phyloP scores from a whole-genome alignment of 306 rosid species.

The Citrullus amarus region DNA sequence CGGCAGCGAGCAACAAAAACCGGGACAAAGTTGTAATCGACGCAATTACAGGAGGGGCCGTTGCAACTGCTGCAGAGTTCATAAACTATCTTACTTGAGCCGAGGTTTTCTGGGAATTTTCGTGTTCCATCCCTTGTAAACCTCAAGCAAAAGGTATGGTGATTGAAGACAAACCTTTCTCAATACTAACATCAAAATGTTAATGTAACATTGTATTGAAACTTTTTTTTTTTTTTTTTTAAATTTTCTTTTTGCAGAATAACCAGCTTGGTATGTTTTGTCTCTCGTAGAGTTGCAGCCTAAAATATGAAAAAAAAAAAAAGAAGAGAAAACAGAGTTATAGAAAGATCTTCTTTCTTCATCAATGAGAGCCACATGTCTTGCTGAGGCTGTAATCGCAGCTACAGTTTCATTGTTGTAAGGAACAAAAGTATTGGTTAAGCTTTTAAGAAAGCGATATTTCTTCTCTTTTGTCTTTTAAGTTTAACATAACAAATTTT shows the following conservation, averaged over 20 bases:
- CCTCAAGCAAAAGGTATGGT: neutral
- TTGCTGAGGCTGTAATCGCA: neutral
- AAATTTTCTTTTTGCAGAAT: neutral
- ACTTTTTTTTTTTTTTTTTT: neutral
- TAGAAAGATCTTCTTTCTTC: neutral
- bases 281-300: neutral
- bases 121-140: neutral
- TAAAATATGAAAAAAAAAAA: neutral
- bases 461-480: neutral
- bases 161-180: neutral
- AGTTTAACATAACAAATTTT: neutral
- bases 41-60: slow-evolving; percentile 82
- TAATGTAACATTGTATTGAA: neutral
- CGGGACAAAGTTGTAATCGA: slow-evolving; percentile 44
- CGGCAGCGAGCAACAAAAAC: slow-evolving; percentile 30
- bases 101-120: neutral
- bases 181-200: neutral
- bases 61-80: slow-evolving; percentile 85
- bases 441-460: neutral
- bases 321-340: neutral
- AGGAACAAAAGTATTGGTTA: neutral
- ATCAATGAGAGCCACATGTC: neutral
- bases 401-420: neutral
- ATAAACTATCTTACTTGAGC: slow-evolving; percentile 65
- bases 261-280: neutral